Percentiles rank a stretch among this genome's conserved stretches.
Evolutionary conservation across 441 rosid species (phyloP).

Genomic region (Cnidoscolus chayamansa): DNA sequence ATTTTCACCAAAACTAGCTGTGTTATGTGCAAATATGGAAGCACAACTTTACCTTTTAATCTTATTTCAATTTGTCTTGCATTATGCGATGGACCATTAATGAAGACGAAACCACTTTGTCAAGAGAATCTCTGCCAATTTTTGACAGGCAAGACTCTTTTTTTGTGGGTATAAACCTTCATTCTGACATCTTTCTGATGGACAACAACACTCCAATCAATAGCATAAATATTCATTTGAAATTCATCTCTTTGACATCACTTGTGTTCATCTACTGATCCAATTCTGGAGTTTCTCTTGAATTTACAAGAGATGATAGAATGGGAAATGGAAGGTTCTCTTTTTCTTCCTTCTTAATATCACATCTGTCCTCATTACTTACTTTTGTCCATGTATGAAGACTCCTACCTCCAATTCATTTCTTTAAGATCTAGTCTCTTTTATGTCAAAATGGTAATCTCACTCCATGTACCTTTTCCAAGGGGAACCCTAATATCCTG

Average conservation of each 20-base stretch:
- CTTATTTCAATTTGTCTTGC: constrained; percentile 17
- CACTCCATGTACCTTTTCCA: constrained; percentile 13
- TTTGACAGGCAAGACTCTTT: constrained; percentile 22
- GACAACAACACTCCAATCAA: constrained; percentile 11
- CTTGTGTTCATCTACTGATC: constrained; percentile 14
- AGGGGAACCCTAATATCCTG: background rate
- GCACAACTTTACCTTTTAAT: constrained; percentile 23
- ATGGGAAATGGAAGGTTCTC: background rate
- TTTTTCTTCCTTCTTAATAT: constrained; percentile 20
- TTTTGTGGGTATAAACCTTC: constrained; percentile 25
- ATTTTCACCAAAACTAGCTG: constrained; percentile 19
- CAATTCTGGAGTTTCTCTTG: constrained; percentile 13
- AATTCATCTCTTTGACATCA: constrained; percentile 3
- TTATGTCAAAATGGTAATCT: constrained; percentile 11
- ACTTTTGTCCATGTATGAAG: constrained; percentile 17
- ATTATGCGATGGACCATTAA: constrained; percentile 31
- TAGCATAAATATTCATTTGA: constrained; percentile 14
- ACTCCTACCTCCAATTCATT: constrained; percentile 8
- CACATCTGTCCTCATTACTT: constrained; percentile 12
- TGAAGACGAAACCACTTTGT: constrained; percentile 28
- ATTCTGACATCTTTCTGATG: constrained; percentile 16
- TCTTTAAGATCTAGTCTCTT: constrained; percentile 14
- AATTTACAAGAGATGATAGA: constrained; percentile 12
- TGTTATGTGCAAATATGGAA: constrained; percentile 29
- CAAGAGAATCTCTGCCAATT: constrained; percentile 28